Evolutionary conservation across 2,329 filamentous ascomycete species (phyloP).

Genomic region (Colletotrichum incanum): DNA sequence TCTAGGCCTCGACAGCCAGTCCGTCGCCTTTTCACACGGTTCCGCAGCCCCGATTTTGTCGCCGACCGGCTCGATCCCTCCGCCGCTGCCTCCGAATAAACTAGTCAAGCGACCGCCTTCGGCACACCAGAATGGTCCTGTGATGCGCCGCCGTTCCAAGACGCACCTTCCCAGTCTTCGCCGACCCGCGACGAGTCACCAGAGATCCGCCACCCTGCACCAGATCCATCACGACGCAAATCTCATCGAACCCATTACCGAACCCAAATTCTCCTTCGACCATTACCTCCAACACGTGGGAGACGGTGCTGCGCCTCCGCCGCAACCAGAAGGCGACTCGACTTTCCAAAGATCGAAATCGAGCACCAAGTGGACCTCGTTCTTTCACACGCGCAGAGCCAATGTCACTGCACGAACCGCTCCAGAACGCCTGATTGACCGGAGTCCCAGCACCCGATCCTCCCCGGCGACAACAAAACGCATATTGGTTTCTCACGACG

Average conservation of each 20-base stretch:
- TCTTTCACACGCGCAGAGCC: conserved; percentile 65
- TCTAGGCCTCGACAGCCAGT: conserved; percentile 76
- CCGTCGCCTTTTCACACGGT: conserved; percentile 76
- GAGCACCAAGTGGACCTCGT: conserved; percentile 66
- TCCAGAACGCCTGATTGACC: conserved; percentile 50
- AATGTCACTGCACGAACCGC: conserved; percentile 48
- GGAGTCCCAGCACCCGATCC: conserved; percentile 44
- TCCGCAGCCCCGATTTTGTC: conserved; percentile 77
- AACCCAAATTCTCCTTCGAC: conserved; percentile 43
- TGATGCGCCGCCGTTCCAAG: conserved; percentile 66
- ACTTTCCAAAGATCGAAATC: conserved; percentile 35
- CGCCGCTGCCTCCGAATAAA: conserved; percentile 77
- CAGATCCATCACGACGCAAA: conserved; percentile 59
- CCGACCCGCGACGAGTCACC: conserved; percentile 84
- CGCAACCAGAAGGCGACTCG: conserved; percentile 9
- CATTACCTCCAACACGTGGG: conserved; percentile 24
- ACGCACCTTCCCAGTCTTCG: conserved; percentile 77
- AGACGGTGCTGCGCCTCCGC: not conserved
- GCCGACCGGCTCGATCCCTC: conserved; percentile 55
- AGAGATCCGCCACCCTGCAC: conserved; percentile 80
- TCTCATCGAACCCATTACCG: conserved; percentile 38
- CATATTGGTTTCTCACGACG: conserved; percentile 49
- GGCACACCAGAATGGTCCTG: conserved; percentile 61
- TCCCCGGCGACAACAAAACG: conserved; percentile 47
- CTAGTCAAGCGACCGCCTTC: conserved; percentile 82